Percentiles rank a stretch among this genome's conserved stretches.
phyloP scores from a whole-genome alignment of 2,329 filamentous ascomycete genomes.

The Neoarthrinium moseri region DNA sequence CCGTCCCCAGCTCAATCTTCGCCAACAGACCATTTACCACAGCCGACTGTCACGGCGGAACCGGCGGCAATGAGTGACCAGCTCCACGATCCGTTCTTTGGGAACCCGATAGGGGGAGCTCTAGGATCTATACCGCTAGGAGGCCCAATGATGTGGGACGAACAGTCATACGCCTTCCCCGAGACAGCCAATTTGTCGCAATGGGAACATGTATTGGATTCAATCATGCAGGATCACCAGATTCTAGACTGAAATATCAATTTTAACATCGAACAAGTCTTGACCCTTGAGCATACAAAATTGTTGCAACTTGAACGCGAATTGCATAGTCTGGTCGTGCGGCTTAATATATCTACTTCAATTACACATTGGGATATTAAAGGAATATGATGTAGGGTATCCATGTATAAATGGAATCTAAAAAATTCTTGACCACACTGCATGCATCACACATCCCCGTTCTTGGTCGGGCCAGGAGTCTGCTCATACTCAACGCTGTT shows the following conservation, averaged over 20 bases:
- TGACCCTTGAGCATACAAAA: too few relatives aligned
- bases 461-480: background rate
- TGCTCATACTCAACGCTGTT: constrained; percentile 5
- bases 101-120: background rate
- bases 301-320: too few relatives aligned
- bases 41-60: background rate
- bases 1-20: too few relatives aligned
- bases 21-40: too few relatives aligned
- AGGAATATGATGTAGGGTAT: too few relatives aligned
- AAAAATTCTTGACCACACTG: background rate
- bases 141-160: constrained; percentile 14
- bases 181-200: constrained; percentile 8
- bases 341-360: background rate
- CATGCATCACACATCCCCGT: background rate
- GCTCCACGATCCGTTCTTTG: background rate
- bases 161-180: constrained; percentile 13
- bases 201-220: constrained; percentile 12
- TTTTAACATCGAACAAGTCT: too few relatives aligned
- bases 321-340: too few relatives aligned
- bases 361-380: too few relatives aligned
- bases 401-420: background rate
- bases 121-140: background rate
- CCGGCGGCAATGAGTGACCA: background rate
- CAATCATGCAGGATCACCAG: constrained; percentile 11
- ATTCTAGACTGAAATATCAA: too few relatives aligned